Evolutionary conservation across 352 stramenopile genomes (phyloP).

Genomic region (Phytophthora nicotianae): DNA sequence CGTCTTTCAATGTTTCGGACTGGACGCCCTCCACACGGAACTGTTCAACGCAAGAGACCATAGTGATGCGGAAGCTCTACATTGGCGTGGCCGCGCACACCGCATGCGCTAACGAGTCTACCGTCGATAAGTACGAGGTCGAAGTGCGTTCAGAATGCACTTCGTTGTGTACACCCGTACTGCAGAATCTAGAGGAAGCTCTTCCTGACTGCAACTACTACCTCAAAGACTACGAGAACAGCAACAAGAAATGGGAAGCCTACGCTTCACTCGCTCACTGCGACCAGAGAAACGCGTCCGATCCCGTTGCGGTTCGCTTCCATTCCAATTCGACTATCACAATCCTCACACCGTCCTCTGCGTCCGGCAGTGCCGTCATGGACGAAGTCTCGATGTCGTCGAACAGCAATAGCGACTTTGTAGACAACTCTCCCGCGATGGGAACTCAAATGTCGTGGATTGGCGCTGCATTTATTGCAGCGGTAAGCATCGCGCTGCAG

Average conservation of each 20-base stretch:
- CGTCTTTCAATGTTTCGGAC: background rate
- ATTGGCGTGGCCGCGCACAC: too few species aligned
- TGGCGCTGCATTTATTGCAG: background rate
- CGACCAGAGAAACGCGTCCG: background rate
- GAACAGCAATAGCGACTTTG: constrained; percentile 6
- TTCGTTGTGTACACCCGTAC: constrained; percentile 3
- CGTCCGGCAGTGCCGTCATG: constrained; percentile 15
- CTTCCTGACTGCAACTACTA: constrained; percentile 19
- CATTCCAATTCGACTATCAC: constrained; percentile 11
- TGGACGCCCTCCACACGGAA: background rate
- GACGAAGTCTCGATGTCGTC: constrained; percentile 8
- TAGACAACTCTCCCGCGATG: constrained; percentile 1
- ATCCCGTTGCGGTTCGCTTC: constrained; percentile 3
- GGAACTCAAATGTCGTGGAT: background rate
- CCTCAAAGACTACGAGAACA: constrained; percentile 8
- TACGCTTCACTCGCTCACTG: constrained; percentile 13
- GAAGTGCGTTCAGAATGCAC: background rate
- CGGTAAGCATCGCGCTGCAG: background rate
- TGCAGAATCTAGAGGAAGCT: constrained; percentile 11
- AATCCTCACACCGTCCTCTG: constrained; percentile 5
- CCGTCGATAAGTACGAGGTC: background rate
- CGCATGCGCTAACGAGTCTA: background rate
- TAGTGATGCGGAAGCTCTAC: background rate
- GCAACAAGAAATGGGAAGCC: constrained; percentile 16
- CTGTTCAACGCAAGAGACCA: background rate